These are phyloP conservation scores for Friedmanniomyces endolithicus DNA, from an alignment of 495 filamentous ascomycete species.

Conservation along the genomic window DNA sequence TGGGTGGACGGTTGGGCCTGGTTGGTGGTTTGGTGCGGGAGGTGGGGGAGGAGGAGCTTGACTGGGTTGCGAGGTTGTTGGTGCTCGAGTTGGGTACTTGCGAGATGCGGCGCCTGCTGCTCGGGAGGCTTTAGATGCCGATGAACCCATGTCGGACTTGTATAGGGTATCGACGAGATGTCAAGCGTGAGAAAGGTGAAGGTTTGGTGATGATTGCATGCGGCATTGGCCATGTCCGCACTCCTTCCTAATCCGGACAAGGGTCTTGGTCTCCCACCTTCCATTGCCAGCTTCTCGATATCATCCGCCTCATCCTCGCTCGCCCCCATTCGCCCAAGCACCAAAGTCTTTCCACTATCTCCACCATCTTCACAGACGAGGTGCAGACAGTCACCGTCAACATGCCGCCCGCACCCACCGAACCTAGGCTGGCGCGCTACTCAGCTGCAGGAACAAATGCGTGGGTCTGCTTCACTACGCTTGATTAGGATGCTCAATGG, in stretches of 20 bases:
- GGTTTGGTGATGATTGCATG: neutral
- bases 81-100: constrained; percentile 44
- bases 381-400: too few relatives aligned
- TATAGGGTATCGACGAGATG: too few relatives aligned
- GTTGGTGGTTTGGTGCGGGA: neutral
- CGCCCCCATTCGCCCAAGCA: neutral
- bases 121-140: constrained; percentile 48
- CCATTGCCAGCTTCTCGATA: neutral
- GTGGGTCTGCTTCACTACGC: neutral
- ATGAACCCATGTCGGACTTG: constrained; percentile 42
- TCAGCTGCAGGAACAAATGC: too few relatives aligned
- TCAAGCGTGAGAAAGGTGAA: too few relatives aligned
- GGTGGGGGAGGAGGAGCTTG: constrained; percentile 2
- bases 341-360: too few relatives aligned
- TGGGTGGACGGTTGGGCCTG: constrained; percentile 9
- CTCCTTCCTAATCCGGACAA: neutral
- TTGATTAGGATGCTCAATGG: neutral
- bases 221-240: neutral
- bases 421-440: too few relatives aligned
- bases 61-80: constrained; percentile 6
- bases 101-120: constrained; percentile 42
- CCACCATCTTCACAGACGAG: too few relatives aligned
- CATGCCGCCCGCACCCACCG: too few relatives aligned
- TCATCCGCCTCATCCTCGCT: neutral
- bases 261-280: neutral